These are phyloP conservation scores for Escovopsis sp. DNA, from an alignment of 2,329 filamentous ascomycete species.

Conservation along the genomic window DNA sequence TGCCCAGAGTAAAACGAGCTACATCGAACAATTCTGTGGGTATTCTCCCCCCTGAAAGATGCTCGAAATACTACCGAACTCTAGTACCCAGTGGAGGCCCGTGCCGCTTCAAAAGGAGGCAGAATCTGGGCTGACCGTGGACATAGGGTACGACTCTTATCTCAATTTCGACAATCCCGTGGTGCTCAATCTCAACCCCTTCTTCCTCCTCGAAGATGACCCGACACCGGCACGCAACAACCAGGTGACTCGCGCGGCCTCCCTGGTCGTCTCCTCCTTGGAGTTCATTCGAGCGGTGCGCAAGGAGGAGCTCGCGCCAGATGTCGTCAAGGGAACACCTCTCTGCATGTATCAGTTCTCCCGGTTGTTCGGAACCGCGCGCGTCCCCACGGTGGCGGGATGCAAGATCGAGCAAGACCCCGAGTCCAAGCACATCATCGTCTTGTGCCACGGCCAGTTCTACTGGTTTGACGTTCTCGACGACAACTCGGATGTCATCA, in stretches of 20 bases:
- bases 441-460: conserved; percentile 87
- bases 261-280: conserved; percentile 75
- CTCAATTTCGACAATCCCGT: conserved; percentile 96
- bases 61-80: conserved; percentile 4
- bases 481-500: conserved; percentile 86
- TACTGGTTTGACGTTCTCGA: conserved; percentile 99
- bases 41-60: conserved; percentile 9
- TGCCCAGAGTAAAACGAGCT: conserved; percentile 79
- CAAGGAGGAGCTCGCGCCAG: conserved; percentile 81
- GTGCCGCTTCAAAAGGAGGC: too few species aligned
- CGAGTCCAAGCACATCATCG: conserved; percentile 81
- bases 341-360: conserved; percentile 99
- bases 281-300: conserved; percentile 87
- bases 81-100: too few species aligned
- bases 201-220: conserved; percentile 94
- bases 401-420: conserved; percentile 94
- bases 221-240: conserved; percentile 93
- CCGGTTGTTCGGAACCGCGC: conserved; percentile 81
- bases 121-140: background rate
- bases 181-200: conserved; percentile 92
- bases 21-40: conserved; percentile 97
- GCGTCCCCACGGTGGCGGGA: conserved; percentile 84
- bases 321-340: conserved; percentile 67
- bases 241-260: conserved; percentile 87
- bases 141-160: conserved; percentile 90